Evolutionary conservation across 306 rosid species (phyloP).

Genomic region (Dalbergia oliveri): DNA sequence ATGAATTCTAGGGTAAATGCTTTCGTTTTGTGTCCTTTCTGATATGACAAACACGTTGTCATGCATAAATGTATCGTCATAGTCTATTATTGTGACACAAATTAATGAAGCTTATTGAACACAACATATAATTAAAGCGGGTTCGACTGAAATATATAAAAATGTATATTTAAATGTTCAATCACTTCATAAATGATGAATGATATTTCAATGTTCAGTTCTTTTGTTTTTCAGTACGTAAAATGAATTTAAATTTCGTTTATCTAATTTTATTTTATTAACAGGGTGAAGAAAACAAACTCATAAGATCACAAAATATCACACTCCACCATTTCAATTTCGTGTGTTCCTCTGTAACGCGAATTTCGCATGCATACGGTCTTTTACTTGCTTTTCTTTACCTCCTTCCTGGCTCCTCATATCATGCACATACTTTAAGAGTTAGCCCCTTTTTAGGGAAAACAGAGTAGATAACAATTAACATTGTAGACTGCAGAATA

Average conservation of each 20-base stretch:
- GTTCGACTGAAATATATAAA: background rate
- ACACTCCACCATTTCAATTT: no score
- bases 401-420: background rate
- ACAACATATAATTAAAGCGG: background rate
- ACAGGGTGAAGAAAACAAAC: background rate
- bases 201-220: background rate
- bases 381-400: background rate
- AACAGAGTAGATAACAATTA: no score
- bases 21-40: background rate
- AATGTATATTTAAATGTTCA: background rate
- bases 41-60: background rate
- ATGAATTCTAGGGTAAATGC: background rate
- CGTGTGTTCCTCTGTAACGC: no score
- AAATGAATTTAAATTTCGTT: background rate
- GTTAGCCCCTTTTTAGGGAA: no score
- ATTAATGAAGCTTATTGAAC: background rate
- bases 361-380: no score
- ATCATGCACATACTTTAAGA: no score
- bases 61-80: background rate
- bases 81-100: background rate
- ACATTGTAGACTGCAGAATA: no score
- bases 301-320: no score
- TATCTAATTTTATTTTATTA: background rate
- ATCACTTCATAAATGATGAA: background rate
- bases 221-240: background rate